phyloP scores from a whole-genome alignment of 2,329 filamentous ascomycete species.

The Nigrograna mackinnonii region DNA sequence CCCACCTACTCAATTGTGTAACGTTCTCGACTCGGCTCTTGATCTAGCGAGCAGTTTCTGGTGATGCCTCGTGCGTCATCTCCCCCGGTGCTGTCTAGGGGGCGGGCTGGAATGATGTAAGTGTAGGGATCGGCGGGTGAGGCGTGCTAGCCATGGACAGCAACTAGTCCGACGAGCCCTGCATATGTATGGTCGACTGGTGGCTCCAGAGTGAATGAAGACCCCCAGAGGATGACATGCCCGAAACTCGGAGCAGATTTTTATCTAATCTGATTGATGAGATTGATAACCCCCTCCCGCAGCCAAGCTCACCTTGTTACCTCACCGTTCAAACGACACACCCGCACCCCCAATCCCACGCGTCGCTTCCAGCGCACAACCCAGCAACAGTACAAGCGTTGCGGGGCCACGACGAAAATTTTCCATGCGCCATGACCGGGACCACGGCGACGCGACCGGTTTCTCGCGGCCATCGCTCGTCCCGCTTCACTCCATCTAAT shows the following conservation, averaged over 20 bases:
- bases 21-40: conserved; percentile 1
- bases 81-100: conserved; percentile 5
- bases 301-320: conserved; percentile 8
- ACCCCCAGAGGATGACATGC: conserved; percentile 20
- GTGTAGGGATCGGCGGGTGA: conserved; percentile 17
- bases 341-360: too few relatives aligned
- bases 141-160: conserved; percentile 22
- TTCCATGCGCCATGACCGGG: conserved; percentile 27
- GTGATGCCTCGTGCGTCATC: conserved; percentile 29
- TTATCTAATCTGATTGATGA: conserved; percentile 34
- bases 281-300: conserved; percentile 15
- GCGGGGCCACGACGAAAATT: conserved; percentile 31
- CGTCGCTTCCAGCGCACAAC: not conserved
- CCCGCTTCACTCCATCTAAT: conserved; percentile 22
- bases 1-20: not conserved
- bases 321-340: too few relatives aligned
- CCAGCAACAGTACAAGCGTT: conserved; percentile 20
- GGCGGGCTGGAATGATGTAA: conserved; percentile 9
- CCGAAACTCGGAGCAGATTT: conserved; percentile 23
- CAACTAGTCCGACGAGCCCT: conserved; percentile 22
- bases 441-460: conserved; percentile 4
- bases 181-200: conserved; percentile 14
- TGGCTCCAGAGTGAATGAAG: conserved; percentile 10
- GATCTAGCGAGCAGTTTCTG: not conserved
- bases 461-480: conserved; percentile 12